Base-by-base conservation (phyloP, 495 filamentous ascomycete species). In the Talaromyces proteolyticus region DNA sequence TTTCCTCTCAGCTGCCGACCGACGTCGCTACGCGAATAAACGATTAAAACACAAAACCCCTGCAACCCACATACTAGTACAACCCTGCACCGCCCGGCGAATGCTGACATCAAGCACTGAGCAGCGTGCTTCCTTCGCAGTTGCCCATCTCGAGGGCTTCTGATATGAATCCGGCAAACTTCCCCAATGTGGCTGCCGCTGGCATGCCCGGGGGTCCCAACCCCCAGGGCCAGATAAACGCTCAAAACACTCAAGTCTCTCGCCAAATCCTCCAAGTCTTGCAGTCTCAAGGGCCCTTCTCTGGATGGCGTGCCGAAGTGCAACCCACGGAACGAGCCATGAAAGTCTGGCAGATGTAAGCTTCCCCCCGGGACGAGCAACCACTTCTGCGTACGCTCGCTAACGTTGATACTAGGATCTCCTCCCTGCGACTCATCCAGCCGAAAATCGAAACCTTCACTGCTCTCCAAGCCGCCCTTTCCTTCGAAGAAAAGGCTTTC, bases 101-200 rank as follows among this genome's bases (percentile, higher is more conserved):
- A 74, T 74, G 71, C 68, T 72, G 68, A 67, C 54, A 52, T 49
- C 53, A 53, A 62, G 49, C 19, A 48, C 53, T 43, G 44, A 43
- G 54, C 59, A 60, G 54, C 63, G 64, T 67, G 69, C 68, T 63
- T 67, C 53, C 49, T 66, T 57, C 52, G 61, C 60, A 59, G 62
- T 50, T 62, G 68, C 69, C 67, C 71, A 62, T 64, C 67, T 54
- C 67, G 62, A 36, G 71, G 68, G 68, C 64, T 65, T 60, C 65
- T 58, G 65, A 62, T 62, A 75, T 78, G 74, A 77, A 77, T 73
- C 63, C 68, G 49, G 69, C 59, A 55, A 68, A 71, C 52, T 74
- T 73, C 50, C 53, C 64, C 52, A 75, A 78, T 53, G 61, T 63
- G 47, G 67, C 65, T 58, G 24, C 34, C 26, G 68, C 62, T 56